These are phyloP conservation scores for Dactylellina cionopaga DNA, from an alignment of 2,329 filamentous ascomycete genomes.

Conservation along the genomic window DNA sequence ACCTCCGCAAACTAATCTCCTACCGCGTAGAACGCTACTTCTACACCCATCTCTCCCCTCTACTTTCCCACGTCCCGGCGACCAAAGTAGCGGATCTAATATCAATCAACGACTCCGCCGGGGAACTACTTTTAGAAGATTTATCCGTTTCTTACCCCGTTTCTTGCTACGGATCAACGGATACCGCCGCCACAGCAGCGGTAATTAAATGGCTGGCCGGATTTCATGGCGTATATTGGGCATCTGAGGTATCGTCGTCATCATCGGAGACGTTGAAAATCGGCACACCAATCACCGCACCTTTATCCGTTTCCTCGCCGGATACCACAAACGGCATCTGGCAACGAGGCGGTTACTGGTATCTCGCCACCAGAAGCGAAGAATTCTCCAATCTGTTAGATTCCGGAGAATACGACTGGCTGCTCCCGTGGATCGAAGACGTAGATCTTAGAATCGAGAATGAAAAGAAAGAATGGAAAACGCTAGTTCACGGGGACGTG, in stretches of 20 bases:
- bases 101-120: conserved; percentile 30
- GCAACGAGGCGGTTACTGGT: conserved; percentile 76
- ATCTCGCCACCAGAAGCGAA: conserved; percentile 70
- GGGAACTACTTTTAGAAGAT: conserved; percentile 64
- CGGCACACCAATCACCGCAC: conserved; percentile 64
- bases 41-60: conserved; percentile 68
- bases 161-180: conserved; percentile 52
- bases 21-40: conserved; percentile 76
- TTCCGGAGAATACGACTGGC: conserved; percentile 68
- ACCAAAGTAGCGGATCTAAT: conserved; percentile 49
- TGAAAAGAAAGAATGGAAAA: conserved; percentile 65
- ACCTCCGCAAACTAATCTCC: conserved; percentile 73
- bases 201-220: conserved; percentile 71
- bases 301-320: conserved; percentile 65
- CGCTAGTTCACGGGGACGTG: conserved; percentile 74
- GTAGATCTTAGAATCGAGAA: conserved; percentile 67
- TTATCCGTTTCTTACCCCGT: conserved; percentile 58
- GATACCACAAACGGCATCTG: conserved; percentile 62
- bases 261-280: conserved; percentile 57
- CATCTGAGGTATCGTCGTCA: conserved; percentile 40
- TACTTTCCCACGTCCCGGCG: conserved; percentile 58
- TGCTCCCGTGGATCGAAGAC: conserved; percentile 64
- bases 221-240: conserved; percentile 70
- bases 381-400: conserved; percentile 67
- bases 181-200: conserved; percentile 64